These are phyloP conservation scores for Dissophora ornata DNA, from an alignment of 192 early-diverging fungal species.

Conservation along the genomic window DNA sequence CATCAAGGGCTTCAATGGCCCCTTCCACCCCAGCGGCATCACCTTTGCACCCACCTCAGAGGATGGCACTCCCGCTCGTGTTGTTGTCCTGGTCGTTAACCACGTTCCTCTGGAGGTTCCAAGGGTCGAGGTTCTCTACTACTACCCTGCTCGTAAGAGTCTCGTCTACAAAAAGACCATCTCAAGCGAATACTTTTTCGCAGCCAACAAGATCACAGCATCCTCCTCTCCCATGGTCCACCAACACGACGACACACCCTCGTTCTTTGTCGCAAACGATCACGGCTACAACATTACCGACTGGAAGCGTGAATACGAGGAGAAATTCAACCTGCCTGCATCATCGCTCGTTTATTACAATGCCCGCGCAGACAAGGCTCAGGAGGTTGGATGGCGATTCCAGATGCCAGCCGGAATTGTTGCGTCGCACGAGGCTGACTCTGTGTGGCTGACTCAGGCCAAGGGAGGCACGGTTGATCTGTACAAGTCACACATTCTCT, in stretches of 20 bases:
- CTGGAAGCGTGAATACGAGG: constrained; percentile 54
- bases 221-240: constrained; percentile 13
- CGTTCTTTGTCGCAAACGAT: constrained; percentile 43
- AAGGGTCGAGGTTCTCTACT: constrained; percentile 50
- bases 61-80: constrained; percentile 50
- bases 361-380: constrained; percentile 35
- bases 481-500: constrained; percentile 37
- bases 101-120: constrained; percentile 47
- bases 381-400: constrained; percentile 46
- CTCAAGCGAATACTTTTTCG: constrained; percentile 33
- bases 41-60: constrained; percentile 40
- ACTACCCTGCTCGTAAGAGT: constrained; percentile 51
- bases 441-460: constrained; percentile 41
- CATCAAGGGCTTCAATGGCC: constrained; percentile 46
- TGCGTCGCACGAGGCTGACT: constrained; percentile 5
- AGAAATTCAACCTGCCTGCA: constrained; percentile 50
- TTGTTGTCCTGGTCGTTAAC: constrained; percentile 46
- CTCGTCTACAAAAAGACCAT: constrained; percentile 55
- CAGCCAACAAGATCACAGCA: constrained; percentile 51
- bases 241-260: constrained; percentile 44
- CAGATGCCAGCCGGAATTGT: constrained; percentile 39
- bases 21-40: constrained; percentile 52
- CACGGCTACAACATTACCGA: constrained; percentile 53
- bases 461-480: constrained; percentile 40
- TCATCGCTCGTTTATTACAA: constrained; percentile 47